A percentile compares a stretch with the other conserved stretches of the same genome.
These are phyloP conservation scores for Nicotiana knightiana DNA, from an alignment of 257 asterid species.

Conservation along the genomic window DNA sequence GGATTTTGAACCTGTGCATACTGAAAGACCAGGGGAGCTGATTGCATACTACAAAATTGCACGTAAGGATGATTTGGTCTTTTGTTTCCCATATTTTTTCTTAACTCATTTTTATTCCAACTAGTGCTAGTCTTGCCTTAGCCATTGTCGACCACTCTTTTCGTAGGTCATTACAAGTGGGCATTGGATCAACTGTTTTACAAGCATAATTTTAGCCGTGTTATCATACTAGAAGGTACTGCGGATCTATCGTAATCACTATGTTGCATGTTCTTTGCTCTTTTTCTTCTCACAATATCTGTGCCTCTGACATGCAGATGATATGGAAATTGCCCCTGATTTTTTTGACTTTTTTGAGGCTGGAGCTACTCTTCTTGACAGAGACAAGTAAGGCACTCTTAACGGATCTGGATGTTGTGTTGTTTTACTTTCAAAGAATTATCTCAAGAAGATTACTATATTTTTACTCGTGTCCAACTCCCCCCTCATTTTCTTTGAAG, in stretches of 20 bases:
- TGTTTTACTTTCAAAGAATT: background rate
- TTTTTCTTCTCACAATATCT: conserved; percentile 23
- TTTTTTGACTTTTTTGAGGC: conserved; percentile 95
- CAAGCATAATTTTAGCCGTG: conserved; percentile 78
- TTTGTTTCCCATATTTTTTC: conserved; percentile 15
- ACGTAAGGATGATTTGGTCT: conserved; percentile 41
- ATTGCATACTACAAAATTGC: conserved; percentile 98
- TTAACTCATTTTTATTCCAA: background rate
- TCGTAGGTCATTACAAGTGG: conserved; percentile 95
- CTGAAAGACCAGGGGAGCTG: conserved; percentile 93
- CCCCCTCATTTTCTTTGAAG: background rate
- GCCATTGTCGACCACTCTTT: conserved; percentile 11
- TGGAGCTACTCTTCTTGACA: conserved; percentile 90
- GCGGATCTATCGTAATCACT: conserved; percentile 15
- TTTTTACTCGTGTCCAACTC: background rate
- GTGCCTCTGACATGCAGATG: conserved; percentile 55
- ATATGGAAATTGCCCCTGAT: conserved; percentile 97
- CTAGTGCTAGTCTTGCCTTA: background rate
- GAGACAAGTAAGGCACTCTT: conserved; percentile 65
- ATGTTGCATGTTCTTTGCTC: conserved; percentile 8
- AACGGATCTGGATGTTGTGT: background rate
- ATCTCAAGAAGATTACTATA: background rate
- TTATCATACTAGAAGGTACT: conserved; percentile 94
- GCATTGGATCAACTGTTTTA: conserved; percentile 92
- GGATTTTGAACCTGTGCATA: conserved; percentile 74